Base-by-base conservation (phyloP, 2,329 filamentous ascomycete genomes). In the Cladophialophora exuberans region DNA sequence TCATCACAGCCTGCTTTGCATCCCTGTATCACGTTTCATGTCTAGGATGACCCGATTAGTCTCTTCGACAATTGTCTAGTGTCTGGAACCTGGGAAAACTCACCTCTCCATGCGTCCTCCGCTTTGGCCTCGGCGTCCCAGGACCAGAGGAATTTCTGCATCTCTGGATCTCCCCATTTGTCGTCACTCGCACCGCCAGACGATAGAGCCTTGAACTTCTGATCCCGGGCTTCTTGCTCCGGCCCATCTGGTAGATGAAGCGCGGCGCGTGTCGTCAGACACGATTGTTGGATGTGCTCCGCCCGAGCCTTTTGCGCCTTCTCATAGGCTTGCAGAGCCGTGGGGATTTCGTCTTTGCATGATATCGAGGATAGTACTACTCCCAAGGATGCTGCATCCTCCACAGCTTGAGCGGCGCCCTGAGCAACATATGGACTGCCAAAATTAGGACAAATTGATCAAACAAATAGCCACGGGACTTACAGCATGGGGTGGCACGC, bases 101-200 rank as follows among this genome's bases (percentile, higher is more conserved):
- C 39, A 56, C 57, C 52, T 56, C 17, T 56, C 52, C 57, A 85
- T 52, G 72, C 72, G 42, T 82, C 79, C 44, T 70, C 68, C 0
- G 82, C 77, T 54, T 83, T 78, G 62, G 74, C 70, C 43, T 82
- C 76, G 64, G 83, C 84, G 70, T 87, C 84, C 65, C 84, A 78
- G 13, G 79, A 78, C 70, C 87, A 87, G 59, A 87, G 81, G 76
- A 81, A 80, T 68, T 80, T 77, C 70, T 88, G 85, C 43, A 87
- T 82, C 64, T 87, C 84, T 7, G 84, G 83, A 69, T 85, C 86
- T 4, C 83, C 83, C 85, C 85, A 88, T 72, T 87, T 87, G 71
- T 88, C 85, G 6, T 72, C 70, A 18, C 73, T 76, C 1, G 76
- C 76, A 65, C 77, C 79, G 15, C 60, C 66, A 62, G 73, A 65